Evolutionary conservation across 2,329 filamentous ascomycete genomes (phyloP), one percentile per base, ranked within the genome.

Genomic region (Lachnellula hyalina): DNA sequence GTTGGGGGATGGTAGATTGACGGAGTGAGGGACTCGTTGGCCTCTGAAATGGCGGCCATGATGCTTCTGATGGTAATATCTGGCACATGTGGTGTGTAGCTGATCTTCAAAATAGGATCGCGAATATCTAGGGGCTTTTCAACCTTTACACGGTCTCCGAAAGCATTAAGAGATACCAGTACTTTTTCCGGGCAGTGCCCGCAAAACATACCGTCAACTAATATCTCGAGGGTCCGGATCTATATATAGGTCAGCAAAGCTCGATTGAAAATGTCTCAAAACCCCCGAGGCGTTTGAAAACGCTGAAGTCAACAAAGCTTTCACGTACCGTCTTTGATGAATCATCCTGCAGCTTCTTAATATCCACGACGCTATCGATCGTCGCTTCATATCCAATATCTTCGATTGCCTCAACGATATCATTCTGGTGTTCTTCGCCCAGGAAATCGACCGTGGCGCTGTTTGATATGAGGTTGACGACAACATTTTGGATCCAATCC

Each of bases 1-100:
- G 86, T 91, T 0, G 88, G 89, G 0, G 89, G 86, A 60, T 93
- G 89, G 67, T 90, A 86, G 12, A 96, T 81, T 2, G 80, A 83
- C 1, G 86, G 82, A 25, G 74, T 74, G 58, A 96, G 87, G 0
- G 77, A 80, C 1, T 79, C 73, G 63, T 96, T 87, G 5, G 82
- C 77, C 5, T 78, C 77, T 52, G 83, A 77, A 49, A 96, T 87
- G 1, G 82, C 78, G 12, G 76, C 73, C 12, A 95, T 74, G 42
- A 96, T 89, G 7, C 82, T 79, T 48, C 93, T 82, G 60, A 96
- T 81, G 0, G 89, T 96, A 64, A 96, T 82, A 0, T 63, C 67
- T 0, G 90, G 88, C 3, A 84, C 76, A 2, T 80, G 69, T 0
- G 92, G 90, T 0, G 74, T 74, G 65, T 96, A 96, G 3, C 74